Evolutionary conservation across 192 early-diverging fungal species (phyloP).

Genomic region (Backusella tarrabulga): DNA sequence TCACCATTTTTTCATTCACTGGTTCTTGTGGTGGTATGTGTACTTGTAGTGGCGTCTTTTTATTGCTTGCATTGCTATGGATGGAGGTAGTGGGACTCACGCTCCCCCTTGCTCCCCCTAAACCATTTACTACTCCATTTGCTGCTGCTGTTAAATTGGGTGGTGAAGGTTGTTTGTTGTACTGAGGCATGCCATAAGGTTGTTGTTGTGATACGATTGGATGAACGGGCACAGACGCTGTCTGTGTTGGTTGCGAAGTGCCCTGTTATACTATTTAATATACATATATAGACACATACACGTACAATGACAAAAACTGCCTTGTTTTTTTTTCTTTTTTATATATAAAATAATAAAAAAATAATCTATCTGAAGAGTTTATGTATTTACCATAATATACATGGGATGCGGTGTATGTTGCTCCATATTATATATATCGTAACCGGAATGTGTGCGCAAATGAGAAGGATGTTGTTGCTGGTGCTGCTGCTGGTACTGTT

Average conservation of each 20-base stretch:
- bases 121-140: not conserved
- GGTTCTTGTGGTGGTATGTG: not conserved
- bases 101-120: not conserved
- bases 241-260: not conserved
- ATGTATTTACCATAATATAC: constrained; percentile 14
- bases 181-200: not conserved
- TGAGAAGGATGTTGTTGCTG: constrained; percentile 6
- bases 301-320: not conserved
- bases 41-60: constrained; percentile 7
- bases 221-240: not conserved
- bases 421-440: constrained; percentile 8
- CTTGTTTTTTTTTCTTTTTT: not conserved
- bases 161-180: not conserved
- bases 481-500: constrained; percentile 18
- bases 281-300: not conserved
- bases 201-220: not conserved
- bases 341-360: not conserved
- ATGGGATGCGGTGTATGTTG: constrained; percentile 12
- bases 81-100: constrained; percentile 29
- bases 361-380: not conserved
- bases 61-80: constrained; percentile 18
- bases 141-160: not conserved
- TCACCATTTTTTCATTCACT: not conserved
- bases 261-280: constrained; percentile 5
- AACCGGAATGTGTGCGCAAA: not conserved